phyloP scores from a whole-genome alignment of 305 asterid genomes.

The Nicotiana rustica region DNA sequence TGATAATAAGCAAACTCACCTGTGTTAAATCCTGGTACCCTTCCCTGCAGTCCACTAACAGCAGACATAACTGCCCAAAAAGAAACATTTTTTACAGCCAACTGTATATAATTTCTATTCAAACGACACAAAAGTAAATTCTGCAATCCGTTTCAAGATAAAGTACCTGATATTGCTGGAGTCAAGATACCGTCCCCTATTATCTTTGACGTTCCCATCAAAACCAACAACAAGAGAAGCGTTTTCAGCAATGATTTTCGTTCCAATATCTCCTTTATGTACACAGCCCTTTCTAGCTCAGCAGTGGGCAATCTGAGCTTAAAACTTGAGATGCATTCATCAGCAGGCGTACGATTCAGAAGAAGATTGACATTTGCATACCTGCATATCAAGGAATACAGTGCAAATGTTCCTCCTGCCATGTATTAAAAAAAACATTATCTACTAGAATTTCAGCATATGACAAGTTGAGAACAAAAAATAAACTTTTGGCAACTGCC shows the following conservation, averaged over 20 bases:
- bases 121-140: not conserved
- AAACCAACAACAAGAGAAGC: conserved; percentile 78
- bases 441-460: not conserved
- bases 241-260: conserved; percentile 64
- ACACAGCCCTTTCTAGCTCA: conserved; percentile 89
- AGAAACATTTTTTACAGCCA: conserved; percentile 36
- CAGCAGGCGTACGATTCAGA: conserved; percentile 86
- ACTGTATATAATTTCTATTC: not conserved
- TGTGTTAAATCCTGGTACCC: conserved; percentile 83
- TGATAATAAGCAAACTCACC: conserved; percentile 51
- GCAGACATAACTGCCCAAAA: conserved; percentile 89
- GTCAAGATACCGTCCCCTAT: conserved; percentile 97
- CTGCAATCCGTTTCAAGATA: not conserved
- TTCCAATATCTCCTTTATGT: conserved; percentile 79
- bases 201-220: conserved; percentile 93
- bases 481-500: not conserved
- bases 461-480: conserved; percentile 9
- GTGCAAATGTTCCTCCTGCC: conserved; percentile 97
- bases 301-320: conserved; percentile 94
- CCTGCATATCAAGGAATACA: conserved; percentile 90
- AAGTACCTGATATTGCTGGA: conserved; percentile 93
- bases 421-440: conserved; percentile 34
- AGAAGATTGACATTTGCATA: conserved; percentile 94
- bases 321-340: conserved; percentile 87
- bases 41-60: conserved; percentile 89